Conservation (phyloP, 306 rosid species). For the Cucumis cinereus region DNA sequence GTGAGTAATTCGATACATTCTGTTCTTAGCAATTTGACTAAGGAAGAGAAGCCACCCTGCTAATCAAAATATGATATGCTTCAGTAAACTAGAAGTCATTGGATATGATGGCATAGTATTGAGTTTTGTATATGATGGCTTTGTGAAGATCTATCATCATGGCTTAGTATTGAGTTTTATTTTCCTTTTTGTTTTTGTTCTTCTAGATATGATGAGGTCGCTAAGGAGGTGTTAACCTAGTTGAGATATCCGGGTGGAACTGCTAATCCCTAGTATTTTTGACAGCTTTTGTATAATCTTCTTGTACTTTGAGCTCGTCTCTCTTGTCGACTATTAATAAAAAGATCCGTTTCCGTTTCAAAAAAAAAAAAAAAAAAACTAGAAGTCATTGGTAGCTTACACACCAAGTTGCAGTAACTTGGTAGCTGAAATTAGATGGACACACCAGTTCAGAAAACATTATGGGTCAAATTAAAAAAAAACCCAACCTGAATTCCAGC, state of each 20-base stretch:
- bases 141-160: too few relatives aligned
- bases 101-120: background rate
- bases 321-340: too few relatives aligned
- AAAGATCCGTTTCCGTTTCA: too few relatives aligned
- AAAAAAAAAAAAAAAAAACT: background rate
- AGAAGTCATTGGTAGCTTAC: background rate
- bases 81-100: constrained; percentile 7
- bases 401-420: background rate
- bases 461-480: constrained; percentile 5
- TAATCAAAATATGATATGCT: constrained; percentile 9
- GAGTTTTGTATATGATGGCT: too few relatives aligned
- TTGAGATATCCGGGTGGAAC: too few relatives aligned
- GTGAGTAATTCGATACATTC: constrained; percentile 87
- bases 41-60: constrained; percentile 88
- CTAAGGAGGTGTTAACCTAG: too few relatives aligned
- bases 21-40: constrained; percentile 51
- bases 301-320: too few relatives aligned
- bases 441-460: background rate
- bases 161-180: too few relatives aligned
- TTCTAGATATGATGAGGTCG: too few relatives aligned
- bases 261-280: too few relatives aligned
- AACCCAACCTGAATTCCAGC: constrained; percentile 64
- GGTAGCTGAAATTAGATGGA: background rate
- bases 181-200: too few relatives aligned
- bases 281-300: too few relatives aligned